A percentile compares a stretch with the other conserved stretches of the same genome.
Evolutionary conservation across 768 basidiomycete species (phyloP).

Genomic region (Mycena olivaceomarginata): DNA sequence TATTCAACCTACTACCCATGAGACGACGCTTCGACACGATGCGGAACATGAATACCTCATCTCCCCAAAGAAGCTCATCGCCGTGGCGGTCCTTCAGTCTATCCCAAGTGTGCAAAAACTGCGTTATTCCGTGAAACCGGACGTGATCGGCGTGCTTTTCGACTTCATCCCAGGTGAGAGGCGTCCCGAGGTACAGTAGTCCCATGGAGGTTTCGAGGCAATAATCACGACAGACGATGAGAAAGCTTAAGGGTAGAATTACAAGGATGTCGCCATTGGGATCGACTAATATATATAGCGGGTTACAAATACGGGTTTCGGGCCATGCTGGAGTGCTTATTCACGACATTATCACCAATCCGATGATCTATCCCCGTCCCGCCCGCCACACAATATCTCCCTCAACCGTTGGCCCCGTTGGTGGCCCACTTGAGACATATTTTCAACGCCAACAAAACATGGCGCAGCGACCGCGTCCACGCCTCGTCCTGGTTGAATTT

Average conservation of each 20-base stretch:
- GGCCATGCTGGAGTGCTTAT: background rate
- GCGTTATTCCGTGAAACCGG: slow-evolving; percentile 93
- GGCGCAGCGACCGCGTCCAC: slow-evolving; percentile 95
- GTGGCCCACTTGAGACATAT: slow-evolving; percentile 93
- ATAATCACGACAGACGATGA: slow-evolving; percentile 2
- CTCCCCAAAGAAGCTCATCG: slow-evolving; percentile 97
- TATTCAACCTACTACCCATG: slow-evolving; percentile 87
- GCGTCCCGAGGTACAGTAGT: slow-evolving; percentile 93
- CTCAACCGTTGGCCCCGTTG: slow-evolving; percentile 80
- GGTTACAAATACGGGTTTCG: no score
- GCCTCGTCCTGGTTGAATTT: slow-evolving; percentile 97
- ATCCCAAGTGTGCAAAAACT: slow-evolving; percentile 96
- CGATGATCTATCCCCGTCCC: slow-evolving; percentile 36
- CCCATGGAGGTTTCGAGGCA: slow-evolving; percentile 77
- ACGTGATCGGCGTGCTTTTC: slow-evolving; percentile 93
- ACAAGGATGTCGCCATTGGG: slow-evolving; percentile 26
- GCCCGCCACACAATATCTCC: background rate
- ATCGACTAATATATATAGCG: slow-evolving; percentile 1
- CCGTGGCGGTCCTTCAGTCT: slow-evolving; percentile 92
- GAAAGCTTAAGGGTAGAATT: background rate
- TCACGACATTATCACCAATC: background rate
- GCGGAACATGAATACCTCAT: slow-evolving; percentile 81
- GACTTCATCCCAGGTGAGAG: slow-evolving; percentile 93
- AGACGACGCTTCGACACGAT: slow-evolving; percentile 31
- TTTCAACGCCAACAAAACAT: slow-evolving; percentile 93